Evolutionary conservation across 768 basidiomycete genomes (phyloP), one percentile per base, ranked within the genome.

Genomic region (Rhizopogon vinicolor): DNA sequence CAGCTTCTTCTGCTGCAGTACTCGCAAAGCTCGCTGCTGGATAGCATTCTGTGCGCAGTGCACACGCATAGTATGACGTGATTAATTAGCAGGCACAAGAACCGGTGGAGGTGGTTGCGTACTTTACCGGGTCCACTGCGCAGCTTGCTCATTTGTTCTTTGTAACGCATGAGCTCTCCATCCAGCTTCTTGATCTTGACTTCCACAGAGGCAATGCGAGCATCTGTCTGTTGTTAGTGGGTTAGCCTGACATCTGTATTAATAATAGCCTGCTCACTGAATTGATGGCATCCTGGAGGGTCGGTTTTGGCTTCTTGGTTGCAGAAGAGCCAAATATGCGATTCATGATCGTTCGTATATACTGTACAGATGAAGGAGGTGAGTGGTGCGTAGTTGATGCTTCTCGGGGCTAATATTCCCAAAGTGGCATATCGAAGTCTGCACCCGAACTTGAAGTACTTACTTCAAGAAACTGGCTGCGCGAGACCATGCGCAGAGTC

Each of bases 101-200:
- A 37, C 19, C 29, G 33, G 50, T 31, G 45, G 54, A 49, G 22
- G 22, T 35, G 51, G 14, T 5, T 14, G 61, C 74, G 49, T 62
- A 95, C 95, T 84, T 97, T 99, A 51, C 96, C 96, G 25, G 97
- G 94, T 0, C 97, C 97, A 61, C 86, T 88, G 22, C 93, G 79
- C 68, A 99, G 77, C 73, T 93, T 96, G 63, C 85, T 81, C 91
- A 99, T 92, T 74, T 98, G 97, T 53, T 95, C 93, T 71, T 94
- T 93, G 77, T 97, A 98, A 40, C 90, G 79, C 46, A 77, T 78
- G 18, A 99, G 81, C 67, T 99, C 97, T 5, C 87, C 95, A 65
- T 98, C 95, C 29, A 99, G 81, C 71, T 98, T 99, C 75, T 88
- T 89, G 62, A 99, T 77, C 77, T 98, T 99, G 68, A 98, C 95